Base-by-base conservation (phyloP, 257 asterid species). In the Lantana camara region DNA sequence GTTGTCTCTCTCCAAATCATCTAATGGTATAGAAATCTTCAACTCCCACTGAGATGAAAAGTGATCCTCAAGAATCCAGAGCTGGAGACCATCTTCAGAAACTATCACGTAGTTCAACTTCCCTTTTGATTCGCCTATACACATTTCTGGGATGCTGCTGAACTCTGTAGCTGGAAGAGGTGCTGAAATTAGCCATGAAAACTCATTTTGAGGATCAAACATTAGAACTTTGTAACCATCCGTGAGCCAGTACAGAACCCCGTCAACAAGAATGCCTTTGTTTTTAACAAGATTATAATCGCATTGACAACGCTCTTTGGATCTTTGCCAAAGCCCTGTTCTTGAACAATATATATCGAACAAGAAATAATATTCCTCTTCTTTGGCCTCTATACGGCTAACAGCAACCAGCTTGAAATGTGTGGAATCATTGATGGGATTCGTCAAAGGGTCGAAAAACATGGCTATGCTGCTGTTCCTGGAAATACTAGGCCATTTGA, bases 71-170 rank as follows among this genome's bases (percentile, higher is more conserved):
- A 90, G 80, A 38, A 59, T 70, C 89, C 95, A 90, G 4, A 80
- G 54, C 19, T 83, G 95, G 14, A 90, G 70, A 7, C 96, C 91
- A 9, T 80, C 30, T 35, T 75, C 78, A 0, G 83, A 82, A 40
- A 85, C 20, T 17, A 80, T 44, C 47, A 79, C 85, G 12, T 63
- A 83, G 38, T 64, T 64, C 14, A 87, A 64, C 54, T 60, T 67
- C 27, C 82, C 89, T 34, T 65, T 19, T 0, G 79, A 82, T 70
- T 84, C 96, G 17, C 95, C 96, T 40, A 90, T 71, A 55, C 96
- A 90, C 78, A 77, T 77, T 44, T 79, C 79, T 0, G 82, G 88
- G 13, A 59, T 27, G 19, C 52, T 17, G 2, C 15, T 21, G 58
- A 87, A 73, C 11, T 68, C 64, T 0, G 57, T 35, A 7, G 30